Base-by-base conservation (phyloP, 164 flowering plant species). In the Akebia trifoliata region DNA sequence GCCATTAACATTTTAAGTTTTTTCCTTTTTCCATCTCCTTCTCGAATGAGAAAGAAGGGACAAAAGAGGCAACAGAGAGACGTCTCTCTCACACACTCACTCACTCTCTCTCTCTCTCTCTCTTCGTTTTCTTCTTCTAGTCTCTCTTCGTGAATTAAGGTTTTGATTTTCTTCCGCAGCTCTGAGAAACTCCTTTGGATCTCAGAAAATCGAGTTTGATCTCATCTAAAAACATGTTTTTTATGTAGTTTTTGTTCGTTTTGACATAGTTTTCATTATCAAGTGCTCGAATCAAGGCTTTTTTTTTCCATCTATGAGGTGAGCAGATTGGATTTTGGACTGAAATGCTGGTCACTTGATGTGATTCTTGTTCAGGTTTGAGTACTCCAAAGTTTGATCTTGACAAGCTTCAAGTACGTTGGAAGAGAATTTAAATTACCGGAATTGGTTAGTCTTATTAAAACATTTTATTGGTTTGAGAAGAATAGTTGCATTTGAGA, bases 181-280 rank as follows among this genome's bases (percentile, higher is more conserved):
- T n/a, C n/a, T n/a, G n/a, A n/a, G n/a, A n/a, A n/a, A n/a, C 68
- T 34, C 26, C 15, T 10, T 21, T 42, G 25, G 8, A 48, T 56
- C 42, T 40, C 29, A 18, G 17, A 51, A 60, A 74, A 75, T 72
- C 78, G 59, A 53, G 21, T 25, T 36, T 35, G 22, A 8, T 2
- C 45, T 17, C 8, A 39, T 32, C 8, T n/a, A 20, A 4, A 10
- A 54, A 60, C 69, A 48, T 8, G 61, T 49, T 11, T 29, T 34
- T 37, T 42, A 39, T 43, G 24, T 31, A 6, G 4, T 14, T 48
- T 61, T 52, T 24, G 43, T 21, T 52, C 26, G 52, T 35, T 49
- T 54, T 14, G 25, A 52, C 57, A 28, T 37, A 21, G 46, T 20
- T 52, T 62, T 44, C 38, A 25, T 25, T 43, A 22, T 37, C 8